Percentiles rank a stretch among this genome's conserved stretches.
Evolutionary conservation across 2,329 filamentous ascomycete species (phyloP).

Genomic region (Trichoderma asperellum): DNA sequence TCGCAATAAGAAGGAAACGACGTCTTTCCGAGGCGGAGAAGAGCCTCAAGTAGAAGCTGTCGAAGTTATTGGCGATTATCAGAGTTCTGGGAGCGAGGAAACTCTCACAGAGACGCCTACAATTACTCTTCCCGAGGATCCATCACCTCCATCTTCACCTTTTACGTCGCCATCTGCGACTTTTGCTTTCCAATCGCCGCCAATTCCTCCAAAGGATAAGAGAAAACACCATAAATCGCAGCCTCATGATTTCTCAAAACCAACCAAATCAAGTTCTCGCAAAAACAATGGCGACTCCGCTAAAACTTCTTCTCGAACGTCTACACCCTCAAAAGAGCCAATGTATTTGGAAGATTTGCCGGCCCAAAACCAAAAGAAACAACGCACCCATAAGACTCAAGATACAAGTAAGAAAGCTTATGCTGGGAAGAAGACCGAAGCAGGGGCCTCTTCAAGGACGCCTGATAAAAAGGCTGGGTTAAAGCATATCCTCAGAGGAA

Average conservation of each 20-base stretch:
- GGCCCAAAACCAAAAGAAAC: conserved; percentile 51
- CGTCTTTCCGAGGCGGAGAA: conserved; percentile 44
- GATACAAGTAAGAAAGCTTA: conserved; percentile 25
- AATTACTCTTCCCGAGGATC: conserved; percentile 2
- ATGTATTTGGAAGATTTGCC: conserved; percentile 18
- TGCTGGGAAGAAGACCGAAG: conserved; percentile 40
- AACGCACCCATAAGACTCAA: conserved; percentile 35
- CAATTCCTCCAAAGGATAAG: background rate
- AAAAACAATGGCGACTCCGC: conserved; percentile 18
- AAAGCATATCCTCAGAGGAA: conserved; percentile 57
- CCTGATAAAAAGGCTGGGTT: conserved; percentile 36
- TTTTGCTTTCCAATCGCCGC: background rate
- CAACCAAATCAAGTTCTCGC: conserved; percentile 25
- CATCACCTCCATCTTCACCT: conserved; percentile 20
- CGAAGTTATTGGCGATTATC: conserved; percentile 25
- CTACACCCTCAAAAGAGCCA: conserved; percentile 31
- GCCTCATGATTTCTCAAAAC: conserved; percentile 23
- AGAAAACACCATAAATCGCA: conserved; percentile 7
- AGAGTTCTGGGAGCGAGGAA: conserved; percentile 5
- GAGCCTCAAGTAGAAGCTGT: conserved; percentile 37
- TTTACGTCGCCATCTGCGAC: background rate
- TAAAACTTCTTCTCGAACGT: conserved; percentile 17
- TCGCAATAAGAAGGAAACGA: conserved; percentile 54
- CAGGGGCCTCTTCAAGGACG: conserved; percentile 30
- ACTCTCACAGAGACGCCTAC: conserved; percentile 12